Conservation (phyloP, 371 early-diverging fungal species). For the Ordospora colligata region DNA sequence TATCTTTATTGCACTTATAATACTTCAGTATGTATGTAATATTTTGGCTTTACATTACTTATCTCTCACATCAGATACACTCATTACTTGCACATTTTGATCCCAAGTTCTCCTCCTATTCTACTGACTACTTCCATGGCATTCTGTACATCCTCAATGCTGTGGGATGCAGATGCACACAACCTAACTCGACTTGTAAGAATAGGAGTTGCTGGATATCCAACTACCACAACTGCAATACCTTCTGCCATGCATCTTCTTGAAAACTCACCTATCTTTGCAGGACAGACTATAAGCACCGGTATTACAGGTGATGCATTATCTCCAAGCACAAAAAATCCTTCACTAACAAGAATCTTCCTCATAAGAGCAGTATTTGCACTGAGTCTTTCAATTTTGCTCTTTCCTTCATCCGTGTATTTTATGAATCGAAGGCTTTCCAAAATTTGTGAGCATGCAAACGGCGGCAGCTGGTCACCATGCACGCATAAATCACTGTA, state of each 20-base stretch:
- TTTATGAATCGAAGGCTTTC: conserved; percentile 64
- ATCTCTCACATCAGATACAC: not conserved
- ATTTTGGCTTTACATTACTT: too few relatives aligned
- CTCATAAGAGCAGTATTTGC: conserved; percentile 78
- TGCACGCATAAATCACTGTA: conserved; percentile 72
- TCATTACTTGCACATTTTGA: conserved; percentile 24
- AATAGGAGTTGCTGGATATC: conserved; percentile 93
- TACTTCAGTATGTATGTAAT: too few relatives aligned
- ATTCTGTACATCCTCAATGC: conserved; percentile 75
- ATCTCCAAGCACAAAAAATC: conserved; percentile 86
- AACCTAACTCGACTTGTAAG: conserved; percentile 85
- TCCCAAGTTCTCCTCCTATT: conserved; percentile 57
- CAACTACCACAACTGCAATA: conserved; percentile 92
- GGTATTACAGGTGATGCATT: conserved; percentile 89
- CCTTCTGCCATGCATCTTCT: conserved; percentile 76
- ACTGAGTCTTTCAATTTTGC: conserved; percentile 70
- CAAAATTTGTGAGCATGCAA: conserved; percentile 80
- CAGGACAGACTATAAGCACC: conserved; percentile 83
- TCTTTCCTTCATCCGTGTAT: conserved; percentile 65
- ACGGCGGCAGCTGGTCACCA: conserved; percentile 80
- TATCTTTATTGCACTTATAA: not conserved
- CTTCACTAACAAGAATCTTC: conserved; percentile 69
- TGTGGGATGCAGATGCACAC: conserved; percentile 87
- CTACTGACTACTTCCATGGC: conserved; percentile 62
- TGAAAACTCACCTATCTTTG: conserved; percentile 88